Evolutionary conservation across 2,329 filamentous ascomycete genomes (phyloP).

Genomic region (Fusarium fujikuroi): DNA sequence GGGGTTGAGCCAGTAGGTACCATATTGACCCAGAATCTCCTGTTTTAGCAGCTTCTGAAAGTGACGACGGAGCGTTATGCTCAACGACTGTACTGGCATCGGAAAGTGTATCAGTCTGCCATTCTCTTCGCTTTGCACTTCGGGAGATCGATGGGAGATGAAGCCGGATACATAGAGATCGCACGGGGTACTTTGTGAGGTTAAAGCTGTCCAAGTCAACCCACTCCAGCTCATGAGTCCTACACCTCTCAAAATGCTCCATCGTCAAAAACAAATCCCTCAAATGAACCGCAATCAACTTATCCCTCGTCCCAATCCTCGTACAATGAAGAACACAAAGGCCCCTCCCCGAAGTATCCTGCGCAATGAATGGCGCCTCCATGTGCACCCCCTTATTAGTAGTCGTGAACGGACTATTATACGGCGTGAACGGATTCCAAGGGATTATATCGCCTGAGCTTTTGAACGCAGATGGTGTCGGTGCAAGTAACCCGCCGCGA

Average conservation of each 20-base stretch:
- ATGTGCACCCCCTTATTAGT: conserved; percentile 17
- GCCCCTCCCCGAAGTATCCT: neutral
- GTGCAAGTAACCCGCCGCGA: neutral
- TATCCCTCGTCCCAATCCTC: neutral
- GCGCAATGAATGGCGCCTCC: conserved; percentile 4
- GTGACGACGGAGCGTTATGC: too few species aligned
- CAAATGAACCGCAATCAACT: neutral
- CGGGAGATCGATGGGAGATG: rapidly evolving
- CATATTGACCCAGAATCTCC: conserved; percentile 5
- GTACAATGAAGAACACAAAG: conserved; percentile 12
- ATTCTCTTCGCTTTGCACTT: too few species aligned
- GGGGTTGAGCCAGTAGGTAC: neutral
- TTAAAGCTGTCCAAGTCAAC: neutral
- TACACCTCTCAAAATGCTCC: conserved; percentile 23
- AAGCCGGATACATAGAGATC: neutral
- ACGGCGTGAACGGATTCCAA: conserved; percentile 1
- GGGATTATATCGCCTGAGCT: neutral
- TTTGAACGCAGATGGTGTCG: neutral
- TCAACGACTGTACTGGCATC: rapidly evolving
- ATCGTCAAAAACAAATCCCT: conserved; percentile 12
- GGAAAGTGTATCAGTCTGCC: rapidly evolving
- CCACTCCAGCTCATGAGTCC: neutral
- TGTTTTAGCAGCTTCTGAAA: neutral
- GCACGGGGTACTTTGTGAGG: neutral
- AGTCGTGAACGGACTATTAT: neutral